phyloP scores from a whole-genome alignment of 2,329 filamentous ascomycete species.

The Botrytis squamosa region DNA sequence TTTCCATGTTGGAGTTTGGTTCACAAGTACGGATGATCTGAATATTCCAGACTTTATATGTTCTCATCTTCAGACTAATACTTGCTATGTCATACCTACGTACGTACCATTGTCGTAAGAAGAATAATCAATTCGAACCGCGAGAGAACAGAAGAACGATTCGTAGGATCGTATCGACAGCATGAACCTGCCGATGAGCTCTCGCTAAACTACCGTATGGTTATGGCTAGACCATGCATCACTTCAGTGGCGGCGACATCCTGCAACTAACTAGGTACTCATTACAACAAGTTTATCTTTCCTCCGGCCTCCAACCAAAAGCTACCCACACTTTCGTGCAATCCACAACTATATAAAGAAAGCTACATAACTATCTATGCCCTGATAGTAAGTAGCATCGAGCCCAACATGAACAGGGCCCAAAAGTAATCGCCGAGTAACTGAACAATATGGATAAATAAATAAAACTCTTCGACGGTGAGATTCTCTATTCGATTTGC shows the following conservation, averaged over 20 bases:
- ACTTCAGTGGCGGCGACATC: conserved; percentile 16
- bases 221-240: conserved; percentile 1
- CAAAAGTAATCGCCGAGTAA: conserved; percentile 1
- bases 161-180: neutral
- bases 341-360: neutral
- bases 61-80: neutral
- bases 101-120: neutral
- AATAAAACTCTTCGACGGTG: neutral
- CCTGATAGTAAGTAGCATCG: neutral
- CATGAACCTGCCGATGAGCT: neutral
- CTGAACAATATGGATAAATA: neutral
- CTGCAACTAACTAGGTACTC: conserved; percentile 7
- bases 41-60: neutral
- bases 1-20: neutral
- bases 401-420: conserved; percentile 9
- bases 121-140: neutral
- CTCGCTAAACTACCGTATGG: conserved; percentile 9
- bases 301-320: neutral
- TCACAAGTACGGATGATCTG: neutral
- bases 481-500: neutral
- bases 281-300: neutral
- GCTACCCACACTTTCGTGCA: neutral
- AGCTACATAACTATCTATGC: neutral
- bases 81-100: neutral
- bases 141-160: neutral